These are phyloP conservation scores for Fusarium irregulare DNA, from an alignment of 2,329 filamentous ascomycete species.

Conservation along the genomic window DNA sequence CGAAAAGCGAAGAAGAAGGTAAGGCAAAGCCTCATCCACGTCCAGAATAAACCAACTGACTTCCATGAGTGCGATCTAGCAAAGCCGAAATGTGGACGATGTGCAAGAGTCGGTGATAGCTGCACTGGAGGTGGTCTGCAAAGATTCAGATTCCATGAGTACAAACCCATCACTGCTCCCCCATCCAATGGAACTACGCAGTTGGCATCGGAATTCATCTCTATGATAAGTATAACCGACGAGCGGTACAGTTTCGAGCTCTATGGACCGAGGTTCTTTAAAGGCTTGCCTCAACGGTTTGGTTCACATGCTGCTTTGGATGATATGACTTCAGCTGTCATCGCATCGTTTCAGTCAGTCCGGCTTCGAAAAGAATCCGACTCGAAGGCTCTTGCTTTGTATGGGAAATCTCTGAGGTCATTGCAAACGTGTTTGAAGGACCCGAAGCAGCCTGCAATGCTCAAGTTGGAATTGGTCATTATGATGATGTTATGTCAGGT, in stretches of 20 bases:
- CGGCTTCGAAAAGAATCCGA: background rate
- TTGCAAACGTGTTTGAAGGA: constrained; percentile 14
- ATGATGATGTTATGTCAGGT: constrained; percentile 31
- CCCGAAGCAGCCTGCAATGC: background rate
- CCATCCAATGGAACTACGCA: constrained; percentile 1
- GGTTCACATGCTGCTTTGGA: constrained; percentile 14
- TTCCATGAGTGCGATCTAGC: constrained; percentile 15
- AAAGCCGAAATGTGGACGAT: constrained; percentile 21
- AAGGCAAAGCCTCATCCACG: background rate
- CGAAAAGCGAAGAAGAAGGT: constrained; percentile 28
- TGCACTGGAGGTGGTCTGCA: constrained; percentile 1
- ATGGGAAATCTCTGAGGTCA: constrained; percentile 12
- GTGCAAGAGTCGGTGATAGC: background rate
- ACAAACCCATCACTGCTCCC: background rate
- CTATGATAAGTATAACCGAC: constrained; percentile 19
- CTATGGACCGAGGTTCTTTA: constrained; percentile 13
- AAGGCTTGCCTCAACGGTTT: constrained; percentile 11
- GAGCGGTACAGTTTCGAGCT: constrained; percentile 11
- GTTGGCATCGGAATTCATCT: background rate
- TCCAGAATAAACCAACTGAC: fast-evolving
- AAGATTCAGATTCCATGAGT: constrained; percentile 25
- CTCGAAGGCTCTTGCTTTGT: background rate
- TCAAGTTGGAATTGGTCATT: constrained; percentile 19
- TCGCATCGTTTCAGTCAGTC: constrained; percentile 8
- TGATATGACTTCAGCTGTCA: constrained; percentile 5